Base-by-base conservation (phyloP, 495 filamentous ascomycete genomes). In the Penicillium bovifimosum region DNA sequence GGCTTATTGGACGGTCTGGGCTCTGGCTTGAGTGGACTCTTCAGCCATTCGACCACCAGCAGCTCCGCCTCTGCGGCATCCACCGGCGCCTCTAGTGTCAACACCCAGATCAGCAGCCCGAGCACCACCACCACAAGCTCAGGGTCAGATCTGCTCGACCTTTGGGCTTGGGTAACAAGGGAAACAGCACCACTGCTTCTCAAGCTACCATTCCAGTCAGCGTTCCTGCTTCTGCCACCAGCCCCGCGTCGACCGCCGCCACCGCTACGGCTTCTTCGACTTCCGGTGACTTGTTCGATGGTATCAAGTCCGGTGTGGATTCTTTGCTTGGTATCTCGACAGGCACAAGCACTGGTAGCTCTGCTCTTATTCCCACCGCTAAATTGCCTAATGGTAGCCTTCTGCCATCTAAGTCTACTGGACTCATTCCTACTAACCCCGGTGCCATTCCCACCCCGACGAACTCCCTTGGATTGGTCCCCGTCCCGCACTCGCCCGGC, bases 161-260 rank as follows among this genome's bases (percentile, higher is more conserved):
- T 34, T 31, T 43, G 26, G 51, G 45, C 31, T 29, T 50, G 34
- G 46, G 18, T 50, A 28, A 46, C 46, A 44, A 43, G 29, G 20
- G 20, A n/a, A 50, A 50, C 32, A 49, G 10, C 32, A 47, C 47
- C 32, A 52, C 26, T 53, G 18, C 51, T 38, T 48, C 45, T 28
- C 6, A 53, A 31, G 49, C 52, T 14, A 59, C 58, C 28, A 64
- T 71, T 14, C 56, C 62, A 24, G 58, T 69, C 41, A 66, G 60
- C 45, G 58, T 64, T 47, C 63, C 69, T 41, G 52, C 51, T 24
- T 55, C 52, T 1, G 47, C 58, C 8, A 58, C 64, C 32, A 20
- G 54, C 40, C 50, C 54, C 27, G 16, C 52, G 27, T 50, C 54
- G 26, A 38, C 62, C 5, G 55, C 49, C 20, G 29, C 62, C 24